phyloP scores from a whole-genome alignment of 176 grass and related monocot species.

The Poa annua region DNA sequence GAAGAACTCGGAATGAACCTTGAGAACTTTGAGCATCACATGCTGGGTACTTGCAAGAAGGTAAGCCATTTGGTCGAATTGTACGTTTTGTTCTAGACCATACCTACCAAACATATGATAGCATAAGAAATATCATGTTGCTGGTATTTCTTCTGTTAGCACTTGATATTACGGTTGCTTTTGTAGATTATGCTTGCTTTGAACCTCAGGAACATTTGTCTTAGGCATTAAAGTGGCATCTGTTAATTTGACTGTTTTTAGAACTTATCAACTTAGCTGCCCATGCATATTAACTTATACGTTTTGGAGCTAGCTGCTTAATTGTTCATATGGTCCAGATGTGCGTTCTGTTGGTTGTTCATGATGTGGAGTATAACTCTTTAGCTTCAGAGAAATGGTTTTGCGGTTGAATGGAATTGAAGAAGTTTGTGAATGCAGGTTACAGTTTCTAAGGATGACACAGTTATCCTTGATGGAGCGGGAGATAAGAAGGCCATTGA shows the following conservation, averaged over 20 bases:
- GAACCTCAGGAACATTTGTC: background rate
- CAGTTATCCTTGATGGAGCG: constrained; percentile 63
- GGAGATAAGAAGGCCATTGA: constrained; percentile 66
- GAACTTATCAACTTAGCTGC: background rate
- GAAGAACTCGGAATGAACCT: constrained; percentile 73
- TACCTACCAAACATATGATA: background rate
- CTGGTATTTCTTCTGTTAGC: background rate
- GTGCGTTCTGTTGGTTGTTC: background rate
- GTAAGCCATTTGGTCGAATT: constrained; percentile 33
- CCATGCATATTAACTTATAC: background rate
- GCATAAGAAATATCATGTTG: background rate
- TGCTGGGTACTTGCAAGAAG: constrained; percentile 85
- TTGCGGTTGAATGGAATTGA: constrained; percentile 12
- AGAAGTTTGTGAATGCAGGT: constrained; percentile 46
- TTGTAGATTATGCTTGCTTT: background rate
- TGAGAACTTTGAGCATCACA: constrained; percentile 69
- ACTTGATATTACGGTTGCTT: background rate
- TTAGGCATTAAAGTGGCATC: background rate
- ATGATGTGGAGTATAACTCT: background rate
- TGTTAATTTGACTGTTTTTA: background rate
- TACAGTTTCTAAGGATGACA: constrained; percentile 66
- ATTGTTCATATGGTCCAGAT: background rate
- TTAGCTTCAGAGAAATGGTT: constrained; percentile 12
- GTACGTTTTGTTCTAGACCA: constrained; percentile 10
- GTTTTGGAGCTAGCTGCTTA: background rate